Evolutionary conservation across 495 filamentous ascomycete species (phyloP), one percentile per base, ranked within the genome.

Genomic region (Penicillium parvum): DNA sequence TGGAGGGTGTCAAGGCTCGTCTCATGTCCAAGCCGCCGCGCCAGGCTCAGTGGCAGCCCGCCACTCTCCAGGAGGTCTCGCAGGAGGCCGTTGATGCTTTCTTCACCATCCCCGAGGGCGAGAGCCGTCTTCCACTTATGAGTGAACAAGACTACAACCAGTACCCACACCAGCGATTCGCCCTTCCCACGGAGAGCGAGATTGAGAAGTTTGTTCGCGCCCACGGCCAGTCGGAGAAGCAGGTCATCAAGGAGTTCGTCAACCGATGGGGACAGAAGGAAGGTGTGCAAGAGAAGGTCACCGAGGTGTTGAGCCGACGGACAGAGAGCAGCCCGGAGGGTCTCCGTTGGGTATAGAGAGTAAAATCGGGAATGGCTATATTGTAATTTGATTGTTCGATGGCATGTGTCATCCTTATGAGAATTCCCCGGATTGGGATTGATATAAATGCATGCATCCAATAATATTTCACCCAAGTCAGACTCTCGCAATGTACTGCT

Each of bases 1-100:
- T 77, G 32, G 82, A 88, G 62, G 92, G 92, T 27, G 90, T 97
- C 30, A 78, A 77, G 39, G 82, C 88, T 18, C 73, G 78, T 16
- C 73, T 97, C 17, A 75, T 90, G 49, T 71, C 75, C 22, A 86
- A 88, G 65, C 72, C 76, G 10, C 41, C 75, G 15, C 63, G 71
- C 38, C 65, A 66, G 18, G 78, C 85, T 2, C 61, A 66, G 28
- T 96, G 90, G 89, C 55, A 84, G 37, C 91, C 91, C 4, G 73
- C 74, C 16, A 75, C 71, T 4, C 71, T 96, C 7, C 70, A 77
- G 16, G 82, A 82, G 23, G 77, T 88, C 18, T 58, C 65, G 2
- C 47, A 60, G 0, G 59, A 74, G 36, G 55, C 72, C 7, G 71
- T 88, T 16, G 66, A 78, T 14, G 63, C 65, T 16, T 81, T 82